Conservation (phyloP, 129 eudicot genomes). For the Saposhnikovia divaricata region DNA sequence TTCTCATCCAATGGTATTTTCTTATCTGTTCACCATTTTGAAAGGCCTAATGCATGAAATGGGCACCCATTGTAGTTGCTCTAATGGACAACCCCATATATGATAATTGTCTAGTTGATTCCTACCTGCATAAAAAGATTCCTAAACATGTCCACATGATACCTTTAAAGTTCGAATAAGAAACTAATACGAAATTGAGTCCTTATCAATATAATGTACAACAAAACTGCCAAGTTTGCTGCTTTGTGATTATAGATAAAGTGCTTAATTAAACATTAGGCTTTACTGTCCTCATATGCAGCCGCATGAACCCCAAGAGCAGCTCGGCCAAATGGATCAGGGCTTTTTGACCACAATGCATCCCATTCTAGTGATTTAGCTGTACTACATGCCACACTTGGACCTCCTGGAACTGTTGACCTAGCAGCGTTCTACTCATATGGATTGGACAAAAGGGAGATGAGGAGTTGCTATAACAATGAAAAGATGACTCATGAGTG, state of each 20-base stretch:
- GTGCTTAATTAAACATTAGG: conserved; percentile 16
- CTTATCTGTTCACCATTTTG: too few relatives aligned
- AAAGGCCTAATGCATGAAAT: too few relatives aligned
- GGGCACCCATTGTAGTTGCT: too few relatives aligned
- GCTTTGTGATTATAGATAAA: conserved; percentile 5
- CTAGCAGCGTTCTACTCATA: conserved; percentile 72
- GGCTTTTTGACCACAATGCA: conserved; percentile 94
- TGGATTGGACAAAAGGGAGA: neutral
- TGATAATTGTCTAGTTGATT: neutral
- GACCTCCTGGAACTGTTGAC: conserved; percentile 94
- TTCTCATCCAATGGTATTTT: too few relatives aligned
- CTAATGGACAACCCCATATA: neutral
- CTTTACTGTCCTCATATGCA: conserved; percentile 51
- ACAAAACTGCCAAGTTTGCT: conserved; percentile 11
- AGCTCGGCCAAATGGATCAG: conserved; percentile 93
- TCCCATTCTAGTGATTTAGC: conserved; percentile 99
- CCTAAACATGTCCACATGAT: neutral
- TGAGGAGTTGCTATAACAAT: neutral
- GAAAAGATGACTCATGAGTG: neutral
- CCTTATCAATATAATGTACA: neutral
- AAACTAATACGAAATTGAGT: neutral
- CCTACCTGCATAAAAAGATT: neutral
- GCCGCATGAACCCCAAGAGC: conserved; percentile 91
- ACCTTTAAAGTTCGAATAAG: neutral
- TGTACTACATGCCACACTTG: conserved; percentile 94